These are phyloP conservation scores for Chloranthus sessilifolius DNA, from an alignment of 164 flowering plant species.

Conservation along the genomic window DNA sequence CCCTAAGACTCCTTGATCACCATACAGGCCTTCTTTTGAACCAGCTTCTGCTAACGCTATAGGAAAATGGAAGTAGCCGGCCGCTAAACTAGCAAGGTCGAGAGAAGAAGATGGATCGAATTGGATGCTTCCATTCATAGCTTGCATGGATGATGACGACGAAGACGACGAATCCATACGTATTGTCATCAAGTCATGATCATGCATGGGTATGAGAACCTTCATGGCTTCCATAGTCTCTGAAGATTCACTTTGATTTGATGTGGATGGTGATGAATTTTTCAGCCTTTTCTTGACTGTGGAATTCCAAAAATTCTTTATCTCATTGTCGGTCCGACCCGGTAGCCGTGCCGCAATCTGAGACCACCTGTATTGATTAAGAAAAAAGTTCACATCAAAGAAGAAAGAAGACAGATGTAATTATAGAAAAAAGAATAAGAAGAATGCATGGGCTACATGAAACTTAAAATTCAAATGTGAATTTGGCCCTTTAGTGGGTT, in stretches of 20 bases:
- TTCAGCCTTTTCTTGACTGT: constrained; percentile 65
- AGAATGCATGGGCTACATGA: too few relatives aligned
- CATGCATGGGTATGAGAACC: constrained; percentile 28
- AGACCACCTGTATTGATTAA: constrained; percentile 58
- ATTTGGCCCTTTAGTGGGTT: too few relatives aligned
- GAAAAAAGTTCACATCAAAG: not conserved
- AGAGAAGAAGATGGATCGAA: constrained; percentile 29
- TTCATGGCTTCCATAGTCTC: constrained; percentile 24
- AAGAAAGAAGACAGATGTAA: too few relatives aligned
- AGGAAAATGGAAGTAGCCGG: constrained; percentile 23
- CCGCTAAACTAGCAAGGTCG: constrained; percentile 9
- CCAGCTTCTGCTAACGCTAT: constrained; percentile 26
- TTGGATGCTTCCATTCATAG: constrained; percentile 21
- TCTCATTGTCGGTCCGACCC: constrained; percentile 79
- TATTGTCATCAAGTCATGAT: constrained; percentile 27
- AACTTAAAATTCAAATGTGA: too few relatives aligned
- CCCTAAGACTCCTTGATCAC: constrained; percentile 19
- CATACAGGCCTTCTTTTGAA: constrained; percentile 25
- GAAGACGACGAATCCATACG: constrained; percentile 34
- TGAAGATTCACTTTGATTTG: constrained; percentile 48
- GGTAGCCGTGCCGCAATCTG: constrained; percentile 78
- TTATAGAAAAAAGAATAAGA: too few relatives aligned
- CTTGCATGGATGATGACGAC: constrained; percentile 33
- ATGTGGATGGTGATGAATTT: constrained; percentile 32
- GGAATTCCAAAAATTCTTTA: constrained; percentile 84